Evolutionary conservation across 352 stramenopile species (phyloP), one percentile per base, ranked within the genome.

Genomic region (Globisporangium echinulatum): DNA sequence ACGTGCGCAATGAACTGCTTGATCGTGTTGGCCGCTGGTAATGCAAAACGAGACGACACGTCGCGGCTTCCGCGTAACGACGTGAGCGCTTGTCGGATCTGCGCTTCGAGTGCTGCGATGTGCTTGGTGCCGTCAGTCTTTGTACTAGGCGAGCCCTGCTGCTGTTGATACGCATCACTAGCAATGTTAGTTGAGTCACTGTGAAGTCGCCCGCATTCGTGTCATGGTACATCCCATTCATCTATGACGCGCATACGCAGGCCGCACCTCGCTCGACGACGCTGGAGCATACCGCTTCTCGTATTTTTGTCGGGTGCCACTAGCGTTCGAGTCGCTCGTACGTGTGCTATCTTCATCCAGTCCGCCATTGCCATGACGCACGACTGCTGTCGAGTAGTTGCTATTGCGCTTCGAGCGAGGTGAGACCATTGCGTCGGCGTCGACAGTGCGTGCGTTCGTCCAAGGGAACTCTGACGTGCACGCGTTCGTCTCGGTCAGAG

Each of bases 1-100:
- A 64, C 57, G 42, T 69, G 54, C 10, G 54, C 49, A 48, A 77
- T 53, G 44, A 70, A 74, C 49, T 40, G 42, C 33, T 62, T 67
- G 62, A 78, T 78, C 17, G 67, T 71, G 15, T 47, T 60, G 5
- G 65, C 65, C 3, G 64, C 70, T 10, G 67, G 70, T 0, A 78
- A 58, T 1, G 49, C 43, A 15, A 44, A 25, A 25, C 19, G n/a
- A 25, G 49, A 44, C 42, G 51, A 61, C 9, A 57, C 38, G 4
- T 49, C 54, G 25, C 38, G 37, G 38, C 37, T 25, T 2, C 53
- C 50, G 13, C 46, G 49, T 47, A 75, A 75, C 13, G 67, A 63
- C 36, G 58, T 54, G 44, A 75, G 56, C 36, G 68, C 37, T 51
- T 75, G 67, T 19, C 57, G 68, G 7, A 78, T 62, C 17, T 67